These are phyloP conservation scores for Aeminium ludgeri DNA, from an alignment of 495 filamentous ascomycete species.

Conservation along the genomic window DNA sequence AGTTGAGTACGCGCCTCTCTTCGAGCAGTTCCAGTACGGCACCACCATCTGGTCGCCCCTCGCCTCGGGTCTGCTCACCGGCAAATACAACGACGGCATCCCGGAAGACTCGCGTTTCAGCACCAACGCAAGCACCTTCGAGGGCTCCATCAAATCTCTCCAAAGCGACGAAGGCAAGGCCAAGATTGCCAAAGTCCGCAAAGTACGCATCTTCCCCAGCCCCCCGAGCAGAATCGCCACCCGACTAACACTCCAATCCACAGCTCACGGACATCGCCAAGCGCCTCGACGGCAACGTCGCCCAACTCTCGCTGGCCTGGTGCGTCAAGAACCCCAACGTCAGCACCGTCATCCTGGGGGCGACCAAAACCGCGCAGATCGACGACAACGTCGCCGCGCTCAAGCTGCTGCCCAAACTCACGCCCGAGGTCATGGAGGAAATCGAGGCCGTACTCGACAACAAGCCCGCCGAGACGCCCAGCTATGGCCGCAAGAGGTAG, in stretches of 20 bases:
- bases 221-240: background rate
- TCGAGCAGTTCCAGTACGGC: constrained; percentile 26
- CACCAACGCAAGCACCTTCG: constrained; percentile 24
- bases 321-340: constrained; percentile 27
- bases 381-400: constrained; percentile 27
- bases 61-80: constrained; percentile 27
- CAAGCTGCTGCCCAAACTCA: constrained; percentile 24
- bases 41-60: constrained; percentile 30
- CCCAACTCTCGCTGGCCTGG: constrained; percentile 26
- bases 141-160: constrained; percentile 20
- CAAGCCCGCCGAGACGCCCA: constrained; percentile 19
- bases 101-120: constrained; percentile 28
- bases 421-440: constrained; percentile 28
- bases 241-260: background rate
- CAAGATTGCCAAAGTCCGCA: constrained; percentile 28
- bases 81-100: constrained; percentile 31
- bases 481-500: constrained; percentile 21
- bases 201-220: constrained; percentile 3
- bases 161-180: constrained; percentile 24
- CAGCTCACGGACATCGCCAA: constrained; percentile 24
- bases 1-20: constrained; percentile 28
- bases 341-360: constrained; percentile 27
- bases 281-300: constrained; percentile 22
- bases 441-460: constrained; percentile 28
- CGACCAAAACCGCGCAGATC: constrained; percentile 24